Evolutionary conservation across 2,329 filamentous ascomycete species (phyloP), one percentile per base, ranked within the genome.

Genomic region (Gnomoniopsis sp.): DNA sequence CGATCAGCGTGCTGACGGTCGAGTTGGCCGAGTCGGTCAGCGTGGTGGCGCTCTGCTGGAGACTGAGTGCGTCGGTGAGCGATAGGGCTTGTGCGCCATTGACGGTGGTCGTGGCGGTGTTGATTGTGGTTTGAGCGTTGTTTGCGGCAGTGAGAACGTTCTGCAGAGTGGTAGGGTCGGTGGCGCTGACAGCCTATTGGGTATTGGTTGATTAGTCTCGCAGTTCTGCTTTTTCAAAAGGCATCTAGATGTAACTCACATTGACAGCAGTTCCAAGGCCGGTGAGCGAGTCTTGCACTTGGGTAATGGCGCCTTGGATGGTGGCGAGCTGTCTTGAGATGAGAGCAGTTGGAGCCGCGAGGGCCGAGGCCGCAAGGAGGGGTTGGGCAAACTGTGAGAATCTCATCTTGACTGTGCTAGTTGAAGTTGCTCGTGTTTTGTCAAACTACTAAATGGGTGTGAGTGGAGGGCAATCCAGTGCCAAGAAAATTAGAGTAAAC

Each of bases 81-180:
- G 62, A 62, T 15, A 69, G 65, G 17, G 58, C 59, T 26, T 64
- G 50, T 4, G 67, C 60, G 19, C 68, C 71, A 34, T 63, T 57
- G 43, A 72, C 69, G 49, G 71, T 67, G 3, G 53, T 57, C 6
- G 67, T 65, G 14, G 66, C 61, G 26, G 61, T 52, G 53, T 65
- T 61, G 49, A 66, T 55, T 38, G 58, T 51, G 55, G 51, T 59
- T 52, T 62, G 55, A 26, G 59, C 34, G 38, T 52, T 11, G 33
- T 63, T 64, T 22, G 66, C 58, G 7, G 64, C 62, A 3, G 60
- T 64, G 57, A 73, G 73, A 51, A 78, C 70, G 61, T 85, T 78
- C 72, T 86, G 86, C 7, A 88, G 75, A 70, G 86, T 38, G 30
- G 49, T 60, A 11, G 58, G 55, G 38, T 60, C 58, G 8, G 41